Conservation (phyloP, 2,329 filamentous ascomycete genomes). For the Fusarium falciforme region DNA sequence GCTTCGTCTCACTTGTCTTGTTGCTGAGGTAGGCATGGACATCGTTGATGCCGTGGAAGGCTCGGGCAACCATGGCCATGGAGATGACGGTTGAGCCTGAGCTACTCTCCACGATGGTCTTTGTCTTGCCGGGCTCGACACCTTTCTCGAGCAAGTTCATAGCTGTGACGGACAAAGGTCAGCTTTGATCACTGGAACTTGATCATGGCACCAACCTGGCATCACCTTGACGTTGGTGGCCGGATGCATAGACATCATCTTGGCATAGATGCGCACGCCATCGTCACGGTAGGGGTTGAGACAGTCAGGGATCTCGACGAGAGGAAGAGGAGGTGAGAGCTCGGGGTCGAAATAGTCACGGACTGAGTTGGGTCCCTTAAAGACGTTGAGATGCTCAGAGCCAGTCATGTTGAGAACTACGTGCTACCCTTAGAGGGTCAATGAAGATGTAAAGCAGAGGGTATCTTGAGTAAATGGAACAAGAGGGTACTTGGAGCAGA, state of each 20-base stretch:
- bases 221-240: constrained; percentile 72
- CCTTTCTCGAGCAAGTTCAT: constrained; percentile 62
- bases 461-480: neutral
- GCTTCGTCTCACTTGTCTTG: constrained; percentile 52
- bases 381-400: constrained; percentile 60
- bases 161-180: constrained; percentile 34
- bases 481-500: neutral
- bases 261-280: constrained; percentile 72
- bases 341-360: constrained; percentile 70
- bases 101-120: constrained; percentile 69
- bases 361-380: constrained; percentile 65
- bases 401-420: constrained; percentile 40
- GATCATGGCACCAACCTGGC: constrained; percentile 55
- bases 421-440: constrained; percentile 3
- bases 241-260: constrained; percentile 72
- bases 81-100: constrained; percentile 72
- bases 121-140: constrained; percentile 57
- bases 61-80: constrained; percentile 56
- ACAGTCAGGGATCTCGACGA: constrained; percentile 67
- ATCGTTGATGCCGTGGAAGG: constrained; percentile 53
- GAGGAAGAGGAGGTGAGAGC: constrained; percentile 64
- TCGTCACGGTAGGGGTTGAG: constrained; percentile 68
- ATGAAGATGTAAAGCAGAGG: neutral
- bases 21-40: constrained; percentile 61
- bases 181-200: neutral